Conservation (phyloP, 164 flowering plant genomes). For the Santalum album region DNA sequence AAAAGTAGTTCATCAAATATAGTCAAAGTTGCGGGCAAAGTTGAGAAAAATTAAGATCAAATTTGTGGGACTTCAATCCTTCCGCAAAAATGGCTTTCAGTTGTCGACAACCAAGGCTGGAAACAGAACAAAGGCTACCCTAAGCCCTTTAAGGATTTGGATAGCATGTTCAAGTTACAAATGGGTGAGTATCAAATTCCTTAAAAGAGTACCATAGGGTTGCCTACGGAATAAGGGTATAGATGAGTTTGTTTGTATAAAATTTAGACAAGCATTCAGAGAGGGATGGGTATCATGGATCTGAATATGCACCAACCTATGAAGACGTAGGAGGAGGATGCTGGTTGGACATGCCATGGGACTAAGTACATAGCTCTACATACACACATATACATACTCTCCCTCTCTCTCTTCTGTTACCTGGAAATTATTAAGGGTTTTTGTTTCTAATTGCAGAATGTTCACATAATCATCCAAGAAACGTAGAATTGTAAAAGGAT, state of each 20-base stretch:
- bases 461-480: constrained; percentile 72
- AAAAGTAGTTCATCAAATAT: too few relatives aligned
- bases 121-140: constrained; percentile 40
- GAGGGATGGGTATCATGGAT: constrained; percentile 67
- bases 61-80: too few relatives aligned
- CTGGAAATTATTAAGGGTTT: too few relatives aligned
- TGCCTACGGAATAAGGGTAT: neutral
- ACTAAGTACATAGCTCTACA: constrained; percentile 43
- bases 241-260: neutral
- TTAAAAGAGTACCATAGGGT: neutral
- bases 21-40: too few relatives aligned
- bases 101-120: constrained; percentile 41
- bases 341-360: constrained; percentile 93
- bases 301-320: constrained; percentile 71
- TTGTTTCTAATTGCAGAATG: constrained; percentile 57
- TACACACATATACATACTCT: too few relatives aligned
- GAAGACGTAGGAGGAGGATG: constrained; percentile 97
- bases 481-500: constrained; percentile 75
- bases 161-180: constrained; percentile 67
- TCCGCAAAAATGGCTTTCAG: constrained; percentile 48
- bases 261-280: constrained; percentile 54
- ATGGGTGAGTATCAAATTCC: constrained; percentile 26
- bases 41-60: too few relatives aligned
- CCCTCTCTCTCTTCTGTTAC: too few relatives aligned
- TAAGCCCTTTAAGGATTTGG: constrained; percentile 56